Percentiles rank a stretch among this genome's conserved stretches.
phyloP scores from a whole-genome alignment of 2,329 filamentous ascomycete species.

The Cladosporium phlei region DNA sequence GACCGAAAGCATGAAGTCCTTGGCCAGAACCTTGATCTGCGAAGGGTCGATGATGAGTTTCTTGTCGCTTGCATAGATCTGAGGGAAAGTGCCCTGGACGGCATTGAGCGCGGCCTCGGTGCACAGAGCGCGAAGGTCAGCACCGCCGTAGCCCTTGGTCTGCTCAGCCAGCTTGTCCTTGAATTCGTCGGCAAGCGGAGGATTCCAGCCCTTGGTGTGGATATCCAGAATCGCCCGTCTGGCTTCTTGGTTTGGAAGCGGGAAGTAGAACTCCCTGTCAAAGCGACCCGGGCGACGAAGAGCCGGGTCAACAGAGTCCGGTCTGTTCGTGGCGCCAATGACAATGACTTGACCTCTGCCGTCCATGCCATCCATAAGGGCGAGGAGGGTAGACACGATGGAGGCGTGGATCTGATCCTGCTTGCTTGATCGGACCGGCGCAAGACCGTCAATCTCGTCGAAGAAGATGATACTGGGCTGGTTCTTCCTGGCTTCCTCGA shows the following conservation, averaged over 20 bases:
- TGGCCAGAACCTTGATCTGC: slow-evolving; percentile 80
- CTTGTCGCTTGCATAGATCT: slow-evolving; percentile 87
- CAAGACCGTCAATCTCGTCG: slow-evolving; percentile 95
- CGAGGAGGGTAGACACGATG: slow-evolving; percentile 90
- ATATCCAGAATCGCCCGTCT: slow-evolving; percentile 88
- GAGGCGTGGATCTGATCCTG: slow-evolving; percentile 98
- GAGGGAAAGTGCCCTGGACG: slow-evolving; percentile 90
- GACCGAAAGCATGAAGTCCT: slow-evolving; percentile 95
- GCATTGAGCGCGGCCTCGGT: slow-evolving; percentile 95
- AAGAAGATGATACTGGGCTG: slow-evolving; percentile 99
- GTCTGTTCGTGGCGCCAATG: slow-evolving; percentile 96
- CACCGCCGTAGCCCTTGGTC: slow-evolving; percentile 95
- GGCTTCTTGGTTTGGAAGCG: slow-evolving; percentile 74
- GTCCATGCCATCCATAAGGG: slow-evolving; percentile 97
- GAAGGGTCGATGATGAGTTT: slow-evolving; percentile 84
- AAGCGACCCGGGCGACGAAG: slow-evolving; percentile 89
- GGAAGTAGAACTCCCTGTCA: slow-evolving; percentile 97
- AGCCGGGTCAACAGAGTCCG: slow-evolving; percentile 95
- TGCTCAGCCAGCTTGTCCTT: slow-evolving; percentile 78
- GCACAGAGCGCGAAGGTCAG: slow-evolving; percentile 86
- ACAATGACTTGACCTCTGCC: slow-evolving; percentile 97
- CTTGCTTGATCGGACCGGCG: slow-evolving; percentile 93
- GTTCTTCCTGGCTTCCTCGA: slow-evolving; percentile 90
- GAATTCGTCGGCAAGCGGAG: slow-evolving; percentile 66
- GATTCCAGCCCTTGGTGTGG: slow-evolving; percentile 90